Percentiles rank a stretch among this genome's conserved stretches.
Conservation (phyloP, 495 filamentous ascomycete genomes). For the Glarea lozoyensis region DNA sequence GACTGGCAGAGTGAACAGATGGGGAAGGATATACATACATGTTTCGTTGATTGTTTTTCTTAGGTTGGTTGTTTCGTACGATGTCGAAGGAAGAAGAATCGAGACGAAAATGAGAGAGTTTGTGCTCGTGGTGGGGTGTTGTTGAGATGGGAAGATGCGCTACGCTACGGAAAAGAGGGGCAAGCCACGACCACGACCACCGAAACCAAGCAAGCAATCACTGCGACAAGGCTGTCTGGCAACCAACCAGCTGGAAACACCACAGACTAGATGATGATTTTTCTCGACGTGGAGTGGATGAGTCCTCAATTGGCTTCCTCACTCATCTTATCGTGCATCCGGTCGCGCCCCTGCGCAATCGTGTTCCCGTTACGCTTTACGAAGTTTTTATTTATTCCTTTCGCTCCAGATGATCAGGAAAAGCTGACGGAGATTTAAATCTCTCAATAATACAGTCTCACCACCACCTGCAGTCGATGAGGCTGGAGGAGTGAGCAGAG, state of each 20-base stretch:
- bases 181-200: not conserved
- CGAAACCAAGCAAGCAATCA: no score
- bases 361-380: no score
- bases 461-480: no score
- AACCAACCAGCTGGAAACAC: no score
- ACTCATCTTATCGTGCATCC: no score
- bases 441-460: no score
- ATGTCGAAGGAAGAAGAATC: slow-evolving; percentile 10
- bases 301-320: no score
- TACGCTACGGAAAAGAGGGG: slow-evolving; percentile 10
- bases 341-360: no score
- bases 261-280: no score
- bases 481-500: no score
- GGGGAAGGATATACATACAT: not conserved
- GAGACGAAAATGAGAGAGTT: slow-evolving; percentile 15
- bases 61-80: slow-evolving; percentile 4
- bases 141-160: slow-evolving; percentile 4
- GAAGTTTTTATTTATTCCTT: slow-evolving; percentile 2
- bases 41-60: slow-evolving; percentile 2
- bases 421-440: not conserved
- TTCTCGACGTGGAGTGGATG: no score
- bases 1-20: slow-evolving; percentile 1
- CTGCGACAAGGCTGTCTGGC: no score
- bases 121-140: slow-evolving; percentile 17
- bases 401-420: slow-evolving; percentile 12